Conservation (phyloP, 2,329 filamentous ascomycete species). For the Pseudopyrenochaeta lycopersici region DNA sequence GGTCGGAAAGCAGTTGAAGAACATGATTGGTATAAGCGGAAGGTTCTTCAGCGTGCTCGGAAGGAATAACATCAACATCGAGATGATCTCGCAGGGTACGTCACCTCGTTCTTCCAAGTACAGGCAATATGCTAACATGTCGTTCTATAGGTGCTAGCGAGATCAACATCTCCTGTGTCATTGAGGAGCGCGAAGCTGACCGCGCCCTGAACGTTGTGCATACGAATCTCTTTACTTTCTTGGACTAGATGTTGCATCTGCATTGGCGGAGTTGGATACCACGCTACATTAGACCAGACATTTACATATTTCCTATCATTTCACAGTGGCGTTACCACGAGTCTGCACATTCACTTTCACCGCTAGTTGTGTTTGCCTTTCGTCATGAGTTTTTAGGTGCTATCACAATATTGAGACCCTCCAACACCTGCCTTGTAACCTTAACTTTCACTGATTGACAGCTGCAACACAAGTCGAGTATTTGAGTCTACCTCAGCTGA, state of each 20-base stretch:
- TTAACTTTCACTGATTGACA: background rate
- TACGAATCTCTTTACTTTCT: slow-evolving; percentile 94
- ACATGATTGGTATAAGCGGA: slow-evolving; percentile 91
- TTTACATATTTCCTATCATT: background rate
- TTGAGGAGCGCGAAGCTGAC: slow-evolving; percentile 88
- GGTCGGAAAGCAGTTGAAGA: slow-evolving; percentile 95
- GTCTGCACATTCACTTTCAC: slow-evolving; percentile 2
- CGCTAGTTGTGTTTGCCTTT: slow-evolving; percentile 11
- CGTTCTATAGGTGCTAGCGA: slow-evolving; percentile 82
- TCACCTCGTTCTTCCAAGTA: background rate
- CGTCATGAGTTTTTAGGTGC: background rate
- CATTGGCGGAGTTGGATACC: slow-evolving; percentile 39
- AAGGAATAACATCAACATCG: slow-evolving; percentile 93
- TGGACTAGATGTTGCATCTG: slow-evolving; percentile 67
- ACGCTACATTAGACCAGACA: slow-evolving; percentile 26
- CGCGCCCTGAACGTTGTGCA: slow-evolving; percentile 96
- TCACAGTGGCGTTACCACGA: background rate
- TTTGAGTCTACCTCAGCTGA: too few species aligned
- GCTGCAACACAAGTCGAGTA: background rate
- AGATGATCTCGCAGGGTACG: slow-evolving; percentile 98
- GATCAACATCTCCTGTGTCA: slow-evolving; percentile 99
- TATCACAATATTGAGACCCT: background rate
- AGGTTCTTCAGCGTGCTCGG: slow-evolving; percentile 95
- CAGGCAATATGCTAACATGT: background rate
- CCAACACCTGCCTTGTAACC: background rate